Evolutionary conservation across 345 rosid species (phyloP).

Genomic region (Brassica incana): DNA sequence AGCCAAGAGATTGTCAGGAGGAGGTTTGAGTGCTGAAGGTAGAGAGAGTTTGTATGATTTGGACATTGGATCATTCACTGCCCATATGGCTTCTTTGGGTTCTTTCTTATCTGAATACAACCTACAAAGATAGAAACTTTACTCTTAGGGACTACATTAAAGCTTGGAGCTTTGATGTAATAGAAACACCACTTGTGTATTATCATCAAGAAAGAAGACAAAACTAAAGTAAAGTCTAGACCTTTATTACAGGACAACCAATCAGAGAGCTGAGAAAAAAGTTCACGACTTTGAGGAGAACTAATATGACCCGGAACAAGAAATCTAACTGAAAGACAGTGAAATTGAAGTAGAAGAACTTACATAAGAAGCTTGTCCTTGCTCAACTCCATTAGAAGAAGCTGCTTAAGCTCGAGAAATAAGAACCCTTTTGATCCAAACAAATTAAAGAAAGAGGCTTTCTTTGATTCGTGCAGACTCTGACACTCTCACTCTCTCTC

Average conservation of each 20-base stretch:
- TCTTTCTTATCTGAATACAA: constrained; percentile 65
- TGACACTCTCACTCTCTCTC: constrained; percentile 32
- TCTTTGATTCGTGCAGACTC: constrained; percentile 12
- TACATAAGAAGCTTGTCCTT: constrained; percentile 63
- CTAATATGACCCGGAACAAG: constrained; percentile 23
- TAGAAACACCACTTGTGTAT: not conserved
- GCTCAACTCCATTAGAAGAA: constrained; percentile 55
- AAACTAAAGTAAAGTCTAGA: constrained; percentile 17
- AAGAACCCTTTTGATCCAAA: constrained; percentile 8
- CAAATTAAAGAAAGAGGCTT: not conserved
- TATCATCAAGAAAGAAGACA: not conserved
- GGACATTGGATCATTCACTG: constrained; percentile 47
- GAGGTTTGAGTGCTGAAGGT: constrained; percentile 51
- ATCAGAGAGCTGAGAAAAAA: not conserved
- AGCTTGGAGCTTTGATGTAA: constrained; percentile 5
- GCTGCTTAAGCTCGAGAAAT: constrained; percentile 24
- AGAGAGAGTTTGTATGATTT: constrained; percentile 53
- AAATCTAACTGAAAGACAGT: constrained; percentile 11
- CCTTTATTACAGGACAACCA: constrained; percentile 18
- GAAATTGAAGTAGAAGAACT: constrained; percentile 5
- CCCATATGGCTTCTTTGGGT: constrained; percentile 45
- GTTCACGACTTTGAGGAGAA: constrained; percentile 4
- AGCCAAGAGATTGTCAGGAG: constrained; percentile 50
- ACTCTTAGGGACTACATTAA: not conserved
- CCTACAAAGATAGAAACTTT: constrained; percentile 45